Base-by-base conservation (phyloP, 345 rosid species). In the Eucalyptus grandis region DNA sequence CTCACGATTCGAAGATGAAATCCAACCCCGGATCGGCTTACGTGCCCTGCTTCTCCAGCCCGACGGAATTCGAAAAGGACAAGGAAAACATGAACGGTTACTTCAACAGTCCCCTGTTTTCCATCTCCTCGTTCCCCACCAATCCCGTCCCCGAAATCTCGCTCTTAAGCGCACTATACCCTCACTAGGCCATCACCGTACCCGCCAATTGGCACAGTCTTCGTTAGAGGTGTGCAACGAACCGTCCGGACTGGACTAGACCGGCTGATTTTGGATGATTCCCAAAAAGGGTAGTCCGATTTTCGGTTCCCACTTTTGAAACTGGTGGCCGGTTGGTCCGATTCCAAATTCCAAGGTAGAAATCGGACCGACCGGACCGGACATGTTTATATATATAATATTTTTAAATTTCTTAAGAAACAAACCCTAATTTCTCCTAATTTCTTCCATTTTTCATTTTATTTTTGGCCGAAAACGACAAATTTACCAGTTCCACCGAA, bases 1-100 rank as follows among this genome's bases (percentile, higher is more conserved):
- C 93, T 49, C 90, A 49, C 85, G 87, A 86, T 89, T 77, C 80
- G 87, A 90, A 88, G 86, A 88, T 87, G 46, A 94, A 94, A 69
- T 87, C 90, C 4, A 54, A 49, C 60, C 86, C 90, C 31, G 93
- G 92, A 69, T 87, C 92, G 83, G 89, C 91, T 87, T 92, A 95
- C 96, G 95, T 94, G 95, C 95, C 95, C 96, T 95, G 97, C 96
- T 94, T 94, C 97, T 92, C 98, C 96, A 94, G 90, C 90, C 91
- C 94, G 89, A 88, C 90, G 83, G 91, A 83, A 80, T 93, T 31
- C 27, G 54, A 92, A 89, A 92, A 92, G 89, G 89, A 88, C 89
- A 93, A 89, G 89, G 82, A 88, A 82, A 86, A 81, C 47, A 53
- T 87, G 30, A 88, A 88, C 49, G 89, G 90, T 81, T 88, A 16